A percentile compares a stretch with the other conserved stretches of the same genome.
These are phyloP conservation scores for Pleurotus giganteus DNA, from an alignment of 768 basidiomycete genomes.

Conservation along the genomic window DNA sequence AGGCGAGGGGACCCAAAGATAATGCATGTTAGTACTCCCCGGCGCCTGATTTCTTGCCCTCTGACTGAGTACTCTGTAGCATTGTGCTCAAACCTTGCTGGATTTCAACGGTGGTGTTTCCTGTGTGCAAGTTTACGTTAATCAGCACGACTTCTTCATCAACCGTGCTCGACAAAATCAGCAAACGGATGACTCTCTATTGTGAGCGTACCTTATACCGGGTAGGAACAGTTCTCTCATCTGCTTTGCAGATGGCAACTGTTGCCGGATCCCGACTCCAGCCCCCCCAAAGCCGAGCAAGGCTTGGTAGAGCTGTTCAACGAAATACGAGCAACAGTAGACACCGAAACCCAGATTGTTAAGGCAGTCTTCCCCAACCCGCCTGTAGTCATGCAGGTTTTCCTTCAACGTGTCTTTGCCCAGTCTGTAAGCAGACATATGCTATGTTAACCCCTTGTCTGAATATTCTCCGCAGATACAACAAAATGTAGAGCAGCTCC, in stretches of 20 bases:
- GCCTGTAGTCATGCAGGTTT: conserved; percentile 95
- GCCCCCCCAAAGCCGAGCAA: conserved; percentile 74
- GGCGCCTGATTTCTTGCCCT: background rate
- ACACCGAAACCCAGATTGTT: conserved; percentile 95
- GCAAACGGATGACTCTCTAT: conserved; percentile 49
- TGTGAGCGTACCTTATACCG: conserved; percentile 37
- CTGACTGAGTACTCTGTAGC: conserved; percentile 47
- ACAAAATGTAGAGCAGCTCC: conserved; percentile 89
- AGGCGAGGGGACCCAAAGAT: conserved; percentile 97
- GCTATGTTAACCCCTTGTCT: too few species aligned
- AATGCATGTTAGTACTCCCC: conserved; percentile 78
- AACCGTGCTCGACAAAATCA: conserved; percentile 76
- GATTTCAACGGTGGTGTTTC: conserved; percentile 98
- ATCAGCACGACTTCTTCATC: conserved; percentile 99
- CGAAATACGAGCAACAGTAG: conserved; percentile 89
- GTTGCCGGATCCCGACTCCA: conserved; percentile 76
- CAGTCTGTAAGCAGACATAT: conserved; percentile 71
- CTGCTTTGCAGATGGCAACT: conserved; percentile 65
- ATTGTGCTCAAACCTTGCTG: conserved; percentile 93
- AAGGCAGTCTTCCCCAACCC: conserved; percentile 99
- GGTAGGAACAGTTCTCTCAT: conserved; percentile 5
- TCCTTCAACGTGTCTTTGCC: conserved; percentile 95
- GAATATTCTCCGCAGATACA: conserved; percentile 65
- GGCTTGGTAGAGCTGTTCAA: conserved; percentile 77
- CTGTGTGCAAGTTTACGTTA: conserved; percentile 98